phyloP scores from a whole-genome alignment of 768 basidiomycete genomes.

The Serpula lacrymans region DNA sequence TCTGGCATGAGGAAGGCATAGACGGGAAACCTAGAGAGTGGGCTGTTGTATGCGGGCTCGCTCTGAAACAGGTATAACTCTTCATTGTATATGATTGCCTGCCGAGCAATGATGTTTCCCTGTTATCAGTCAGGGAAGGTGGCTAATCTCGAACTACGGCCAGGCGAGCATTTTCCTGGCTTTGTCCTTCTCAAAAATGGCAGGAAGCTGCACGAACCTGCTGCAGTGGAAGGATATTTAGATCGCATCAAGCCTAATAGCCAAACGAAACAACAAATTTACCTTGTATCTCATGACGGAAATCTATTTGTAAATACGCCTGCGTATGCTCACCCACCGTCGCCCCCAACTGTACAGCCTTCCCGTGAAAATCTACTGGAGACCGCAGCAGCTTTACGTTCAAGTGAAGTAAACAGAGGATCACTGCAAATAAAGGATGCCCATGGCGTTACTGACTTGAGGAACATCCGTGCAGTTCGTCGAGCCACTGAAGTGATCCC shows the following conservation, averaged over 20 bases:
- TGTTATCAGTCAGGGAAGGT: conserved; percentile 32
- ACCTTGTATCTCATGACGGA: conserved; percentile 71
- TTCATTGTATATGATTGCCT: conserved; percentile 5
- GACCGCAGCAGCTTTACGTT: conserved; percentile 35
- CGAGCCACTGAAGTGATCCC: conserved; percentile 54
- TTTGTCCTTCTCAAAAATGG: conserved; percentile 37
- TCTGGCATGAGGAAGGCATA: conserved; percentile 69
- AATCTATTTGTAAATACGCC: conserved; percentile 60
- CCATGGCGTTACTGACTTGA: conserved; percentile 69
- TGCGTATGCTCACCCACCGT: conserved; percentile 59
- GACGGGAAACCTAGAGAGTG: conserved; percentile 61
- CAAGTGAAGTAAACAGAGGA: conserved; percentile 60
- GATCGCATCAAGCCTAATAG: conserved; percentile 63
- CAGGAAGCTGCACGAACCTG: conserved; percentile 64
- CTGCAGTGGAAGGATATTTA: conserved; percentile 83
- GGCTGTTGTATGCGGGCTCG: conserved; percentile 74
- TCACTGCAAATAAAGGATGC: conserved; percentile 59
- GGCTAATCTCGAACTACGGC: conserved; percentile 69
- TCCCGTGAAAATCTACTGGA: conserved; percentile 23
- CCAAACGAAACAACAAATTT: conserved; percentile 55
- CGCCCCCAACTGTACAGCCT: conserved; percentile 54
- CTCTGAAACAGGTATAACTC: conserved; percentile 68
- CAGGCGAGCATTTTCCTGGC: conserved; percentile 65
- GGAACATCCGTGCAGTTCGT: conserved; percentile 61
- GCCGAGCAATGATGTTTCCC: conserved; percentile 4